phyloP scores from a whole-genome alignment of 2,329 filamentous ascomycete genomes.

The Ophiosphaerella korrae region DNA sequence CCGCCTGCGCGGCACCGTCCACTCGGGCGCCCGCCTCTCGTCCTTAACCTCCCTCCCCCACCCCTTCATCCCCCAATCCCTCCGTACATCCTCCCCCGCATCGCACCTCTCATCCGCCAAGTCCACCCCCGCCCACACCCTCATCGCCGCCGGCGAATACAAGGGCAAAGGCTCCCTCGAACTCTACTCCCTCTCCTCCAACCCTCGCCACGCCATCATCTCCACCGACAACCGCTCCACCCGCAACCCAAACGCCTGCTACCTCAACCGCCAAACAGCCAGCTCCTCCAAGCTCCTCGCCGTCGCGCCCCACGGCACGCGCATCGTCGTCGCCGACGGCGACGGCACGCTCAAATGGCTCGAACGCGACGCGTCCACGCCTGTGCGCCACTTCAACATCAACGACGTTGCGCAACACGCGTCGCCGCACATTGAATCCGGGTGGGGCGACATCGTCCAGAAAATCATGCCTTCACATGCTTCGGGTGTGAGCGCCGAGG shows the following conservation, averaged over 20 bases:
- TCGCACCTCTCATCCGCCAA: constrained; percentile 62
- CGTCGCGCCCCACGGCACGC: constrained; percentile 78
- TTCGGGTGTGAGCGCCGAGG: constrained; percentile 30
- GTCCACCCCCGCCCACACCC: constrained; percentile 61
- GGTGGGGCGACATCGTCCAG: constrained; percentile 72
- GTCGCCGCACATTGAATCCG: constrained; percentile 11
- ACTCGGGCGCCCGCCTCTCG: constrained; percentile 81
- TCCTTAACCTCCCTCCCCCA: constrained; percentile 72
- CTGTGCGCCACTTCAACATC: constrained; percentile 63
- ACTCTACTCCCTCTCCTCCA: constrained; percentile 69
- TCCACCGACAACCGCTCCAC: constrained; percentile 36
- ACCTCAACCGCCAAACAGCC: constrained; percentile 77
- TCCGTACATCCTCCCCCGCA: constrained; percentile 60
- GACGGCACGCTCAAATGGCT: constrained; percentile 88
- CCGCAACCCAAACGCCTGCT: constrained; percentile 50
- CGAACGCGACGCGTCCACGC: constrained; percentile 74
- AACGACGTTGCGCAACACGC: constrained; percentile 45
- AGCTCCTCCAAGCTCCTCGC: constrained; percentile 81
- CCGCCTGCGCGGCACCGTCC: constrained; percentile 74
- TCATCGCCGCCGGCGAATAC: constrained; percentile 87
- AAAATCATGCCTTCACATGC: constrained; percentile 68
- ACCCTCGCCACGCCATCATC: constrained; percentile 36
- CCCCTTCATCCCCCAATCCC: constrained; percentile 67
- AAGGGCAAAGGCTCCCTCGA: constrained; percentile 90
- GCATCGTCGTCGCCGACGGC: constrained; percentile 82